Conservation (phyloP, 495 filamentous ascomycete genomes). For the Cladorrhinum samala region DNA sequence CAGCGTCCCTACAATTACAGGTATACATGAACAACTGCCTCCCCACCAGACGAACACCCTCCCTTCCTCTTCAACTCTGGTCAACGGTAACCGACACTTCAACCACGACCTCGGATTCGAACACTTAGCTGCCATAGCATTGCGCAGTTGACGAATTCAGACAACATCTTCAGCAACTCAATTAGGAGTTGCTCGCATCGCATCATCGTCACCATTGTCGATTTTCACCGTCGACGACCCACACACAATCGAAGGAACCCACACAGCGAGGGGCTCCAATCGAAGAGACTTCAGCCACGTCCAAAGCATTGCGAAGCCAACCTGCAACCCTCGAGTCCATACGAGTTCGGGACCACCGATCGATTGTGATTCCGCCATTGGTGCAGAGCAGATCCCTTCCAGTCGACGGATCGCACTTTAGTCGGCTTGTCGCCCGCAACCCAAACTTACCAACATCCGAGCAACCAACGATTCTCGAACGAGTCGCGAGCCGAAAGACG, state of each 20-base stretch:
- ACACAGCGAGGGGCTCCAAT: background rate
- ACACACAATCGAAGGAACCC: no score
- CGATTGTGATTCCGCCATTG: conserved; percentile 14
- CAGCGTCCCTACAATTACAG: conserved; percentile 21
- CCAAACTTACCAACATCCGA: background rate
- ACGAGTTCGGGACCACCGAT: background rate
- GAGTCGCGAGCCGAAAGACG: conserved; percentile 12
- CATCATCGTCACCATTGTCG: background rate
- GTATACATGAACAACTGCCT: conserved; percentile 29
- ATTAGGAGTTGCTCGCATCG: background rate
- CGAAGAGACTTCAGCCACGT: background rate
- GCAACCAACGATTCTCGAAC: conserved; percentile 17
- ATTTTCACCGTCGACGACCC: conserved; percentile 1
- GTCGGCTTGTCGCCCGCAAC: conserved; percentile 4
- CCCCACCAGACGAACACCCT: conserved; percentile 25
- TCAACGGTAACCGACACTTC: conserved; percentile 14
- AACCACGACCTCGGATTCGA: conserved; percentile 7
- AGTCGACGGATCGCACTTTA: conserved; percentile 18
- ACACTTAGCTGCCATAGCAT: background rate
- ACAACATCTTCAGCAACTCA: background rate
- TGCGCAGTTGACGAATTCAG: background rate
- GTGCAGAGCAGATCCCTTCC: conserved; percentile 27
- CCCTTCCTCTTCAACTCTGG: conserved; percentile 15
- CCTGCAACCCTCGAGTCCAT: background rate
- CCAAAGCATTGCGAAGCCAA: background rate